phyloP scores from a whole-genome alignment of 768 basidiomycete species.

The Pleurotus tuber-regium region DNA sequence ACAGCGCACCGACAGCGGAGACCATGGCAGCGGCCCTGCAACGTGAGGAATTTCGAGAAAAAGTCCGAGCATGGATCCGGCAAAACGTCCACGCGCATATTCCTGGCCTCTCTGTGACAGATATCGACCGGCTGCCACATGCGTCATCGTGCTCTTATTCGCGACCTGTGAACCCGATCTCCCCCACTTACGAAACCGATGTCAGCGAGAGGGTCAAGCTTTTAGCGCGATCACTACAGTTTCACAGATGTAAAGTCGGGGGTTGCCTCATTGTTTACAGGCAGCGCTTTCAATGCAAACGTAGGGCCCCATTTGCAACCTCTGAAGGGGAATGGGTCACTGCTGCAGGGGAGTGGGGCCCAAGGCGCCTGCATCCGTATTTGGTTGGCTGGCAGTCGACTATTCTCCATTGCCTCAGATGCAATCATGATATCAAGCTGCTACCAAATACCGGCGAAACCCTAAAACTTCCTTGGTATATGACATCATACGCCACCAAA shows the following conservation, averaged over 20 bases:
- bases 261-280: too few species aligned
- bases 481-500: constrained; percentile 36
- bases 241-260: constrained; percentile 32
- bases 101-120: too few species aligned
- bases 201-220: too few species aligned
- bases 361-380: constrained; percentile 19
- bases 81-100: constrained; percentile 29
- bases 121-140: too few species aligned
- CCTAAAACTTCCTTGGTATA: constrained; percentile 31
- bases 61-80: constrained; percentile 26
- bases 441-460: constrained; percentile 32
- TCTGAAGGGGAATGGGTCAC: constrained; percentile 13
- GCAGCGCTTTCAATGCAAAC: too few species aligned
- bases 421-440: constrained; percentile 41
- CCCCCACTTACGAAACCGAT: too few species aligned
- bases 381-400: constrained; percentile 27
- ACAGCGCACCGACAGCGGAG: constrained; percentile 14
- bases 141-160: too few species aligned
- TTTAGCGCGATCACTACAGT: constrained; percentile 27
- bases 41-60: constrained; percentile 23
- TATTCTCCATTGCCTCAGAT: constrained; percentile 9
- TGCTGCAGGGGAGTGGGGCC: constrained; percentile 24
- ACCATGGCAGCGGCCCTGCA: constrained; percentile 17
- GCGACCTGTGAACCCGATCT: too few species aligned
- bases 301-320: constrained; percentile 31